phyloP scores from a whole-genome alignment of 805 yeast species.

The Suhomyces prunicola region DNA sequence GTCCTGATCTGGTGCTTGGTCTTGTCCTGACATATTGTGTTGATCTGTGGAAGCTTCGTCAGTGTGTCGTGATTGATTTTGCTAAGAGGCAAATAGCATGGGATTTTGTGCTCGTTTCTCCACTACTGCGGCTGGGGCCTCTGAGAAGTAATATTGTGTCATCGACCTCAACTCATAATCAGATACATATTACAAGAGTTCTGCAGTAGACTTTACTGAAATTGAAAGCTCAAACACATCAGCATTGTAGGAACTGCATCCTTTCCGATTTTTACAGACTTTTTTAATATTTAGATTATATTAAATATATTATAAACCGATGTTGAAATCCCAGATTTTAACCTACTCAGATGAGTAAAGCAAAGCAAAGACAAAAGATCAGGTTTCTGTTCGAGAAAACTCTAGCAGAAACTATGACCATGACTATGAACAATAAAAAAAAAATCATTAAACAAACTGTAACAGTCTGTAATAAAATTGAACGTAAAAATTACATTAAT shows the following conservation, averaged over 20 bases:
- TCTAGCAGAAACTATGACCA: conserved; percentile 13
- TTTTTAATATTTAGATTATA: conserved; percentile 1
- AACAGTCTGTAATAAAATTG: conserved; percentile 10
- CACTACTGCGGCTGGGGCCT: conserved; percentile 1
- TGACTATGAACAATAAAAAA: conserved; percentile 14
- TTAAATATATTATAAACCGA: conserved; percentile 30
- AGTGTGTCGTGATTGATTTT: neutral
- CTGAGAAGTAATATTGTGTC: neutral
- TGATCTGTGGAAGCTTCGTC: neutral
- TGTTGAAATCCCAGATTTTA: conserved; percentile 48
- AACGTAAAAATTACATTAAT: conserved; percentile 39
- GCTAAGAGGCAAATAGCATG: neutral
- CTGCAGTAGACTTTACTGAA: too few species aligned
- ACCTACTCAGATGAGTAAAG: conserved; percentile 27
- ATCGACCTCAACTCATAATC: neutral
- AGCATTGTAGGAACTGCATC: too few species aligned
- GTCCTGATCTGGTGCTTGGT: conserved; percentile 5
- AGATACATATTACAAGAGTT: neutral
- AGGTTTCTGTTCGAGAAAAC: conserved; percentile 1
- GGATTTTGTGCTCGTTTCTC: neutral
- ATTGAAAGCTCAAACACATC: neutral
- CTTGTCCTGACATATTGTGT: conserved; percentile 15
- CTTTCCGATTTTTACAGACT: too few species aligned
- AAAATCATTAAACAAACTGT: conserved; percentile 6
- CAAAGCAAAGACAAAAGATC: conserved; percentile 7